Percentiles rank a stretch among this genome's conserved stretches.
These are phyloP conservation scores for Tetrapisispora iriomotensis DNA, from an alignment of 805 yeast genomes.

Conservation along the genomic window DNA sequence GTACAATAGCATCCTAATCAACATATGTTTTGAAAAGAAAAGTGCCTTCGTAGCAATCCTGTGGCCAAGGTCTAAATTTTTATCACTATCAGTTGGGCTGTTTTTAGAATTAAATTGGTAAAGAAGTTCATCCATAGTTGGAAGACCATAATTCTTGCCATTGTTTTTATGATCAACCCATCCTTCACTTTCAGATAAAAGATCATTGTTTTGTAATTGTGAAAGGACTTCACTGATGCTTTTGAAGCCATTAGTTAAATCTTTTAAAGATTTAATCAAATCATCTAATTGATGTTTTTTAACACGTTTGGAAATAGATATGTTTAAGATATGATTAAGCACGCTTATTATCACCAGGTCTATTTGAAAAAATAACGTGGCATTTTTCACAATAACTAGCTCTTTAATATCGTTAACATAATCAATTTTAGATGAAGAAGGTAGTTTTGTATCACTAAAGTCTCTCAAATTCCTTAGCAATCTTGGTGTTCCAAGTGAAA, in stretches of 20 bases:
- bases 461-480: slow-evolving; percentile 31
- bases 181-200: slow-evolving; percentile 24
- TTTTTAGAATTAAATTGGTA: neutral
- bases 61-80: slow-evolving; percentile 31
- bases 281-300: slow-evolving; percentile 32
- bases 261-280: slow-evolving; percentile 27
- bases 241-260: slow-evolving; percentile 27
- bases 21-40: slow-evolving; percentile 32
- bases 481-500: slow-evolving; percentile 35
- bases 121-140: slow-evolving; percentile 19
- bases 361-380: slow-evolving; percentile 37
- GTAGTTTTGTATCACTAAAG: slow-evolving; percentile 37
- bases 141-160: slow-evolving; percentile 26
- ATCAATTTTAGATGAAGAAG: slow-evolving; percentile 31
- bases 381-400: slow-evolving; percentile 38
- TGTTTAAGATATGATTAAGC: slow-evolving; percentile 26
- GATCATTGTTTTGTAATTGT: slow-evolving; percentile 21
- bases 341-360: slow-evolving; percentile 34
- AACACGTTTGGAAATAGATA: slow-evolving; percentile 32
- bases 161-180: slow-evolving; percentile 8
- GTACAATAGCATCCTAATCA: slow-evolving; percentile 40
- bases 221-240: slow-evolving; percentile 21
- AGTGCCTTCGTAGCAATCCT: slow-evolving; percentile 33
- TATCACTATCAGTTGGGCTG: slow-evolving; percentile 12
- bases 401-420: slow-evolving; percentile 34